phyloP scores from a whole-genome alignment of 768 basidiomycete genomes.

The Neoboletus magnificus region DNA sequence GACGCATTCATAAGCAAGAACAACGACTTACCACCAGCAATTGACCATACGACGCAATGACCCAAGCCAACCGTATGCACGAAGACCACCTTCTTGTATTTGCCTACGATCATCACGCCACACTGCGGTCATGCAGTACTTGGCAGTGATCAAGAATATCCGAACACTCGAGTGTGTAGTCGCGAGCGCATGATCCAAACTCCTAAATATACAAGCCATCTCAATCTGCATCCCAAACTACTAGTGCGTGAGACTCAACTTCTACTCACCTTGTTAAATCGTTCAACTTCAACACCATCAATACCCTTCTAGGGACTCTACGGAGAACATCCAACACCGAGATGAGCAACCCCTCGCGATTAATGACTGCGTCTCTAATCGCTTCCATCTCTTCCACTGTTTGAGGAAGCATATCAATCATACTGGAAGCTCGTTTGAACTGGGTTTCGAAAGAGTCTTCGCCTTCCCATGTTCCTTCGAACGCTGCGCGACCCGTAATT shows the following conservation, averaged over 20 bases:
- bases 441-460: constrained; percentile 30
- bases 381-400: constrained; percentile 75
- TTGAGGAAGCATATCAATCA: constrained; percentile 73
- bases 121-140: constrained; percentile 78
- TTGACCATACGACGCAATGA: constrained; percentile 57
- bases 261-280: constrained; percentile 68
- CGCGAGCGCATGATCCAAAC: constrained; percentile 77
- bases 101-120: constrained; percentile 66
- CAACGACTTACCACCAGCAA: constrained; percentile 66
- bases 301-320: constrained; percentile 75
- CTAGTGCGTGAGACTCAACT: neutral
- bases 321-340: constrained; percentile 88
- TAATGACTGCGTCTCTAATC: constrained; percentile 78
- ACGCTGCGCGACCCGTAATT: constrained; percentile 76
- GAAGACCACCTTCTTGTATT: constrained; percentile 50
- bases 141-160: constrained; percentile 88
- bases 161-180: constrained; percentile 88
- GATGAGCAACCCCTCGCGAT: constrained; percentile 75
- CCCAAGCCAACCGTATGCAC: constrained; percentile 40
- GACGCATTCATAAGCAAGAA: neutral
- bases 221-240: neutral
- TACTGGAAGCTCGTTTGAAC: constrained; percentile 64
- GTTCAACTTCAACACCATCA: constrained; percentile 85
- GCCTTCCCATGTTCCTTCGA: constrained; percentile 59
- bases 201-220: constrained; percentile 39